phyloP scores from a whole-genome alignment of 2,329 filamentous ascomycete genomes.

The Lasiodiplodia hormozganensis region DNA sequence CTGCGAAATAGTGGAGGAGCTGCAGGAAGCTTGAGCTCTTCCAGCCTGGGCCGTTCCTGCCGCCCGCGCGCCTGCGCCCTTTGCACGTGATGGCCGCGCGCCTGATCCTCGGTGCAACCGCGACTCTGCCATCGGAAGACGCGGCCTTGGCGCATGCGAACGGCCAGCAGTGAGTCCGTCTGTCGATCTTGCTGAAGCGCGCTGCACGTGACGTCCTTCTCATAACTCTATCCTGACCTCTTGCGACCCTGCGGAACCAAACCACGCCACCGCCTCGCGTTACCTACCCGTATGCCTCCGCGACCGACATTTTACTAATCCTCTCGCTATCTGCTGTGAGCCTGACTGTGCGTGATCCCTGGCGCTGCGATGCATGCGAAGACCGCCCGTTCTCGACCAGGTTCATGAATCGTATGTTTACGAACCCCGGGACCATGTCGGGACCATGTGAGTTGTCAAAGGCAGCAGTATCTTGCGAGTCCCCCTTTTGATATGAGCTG shows the following conservation, averaged over 20 bases:
- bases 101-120: neutral
- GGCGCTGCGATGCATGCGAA: neutral
- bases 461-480: neutral
- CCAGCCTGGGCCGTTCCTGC: neutral
- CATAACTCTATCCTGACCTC: slow-evolving; percentile 21
- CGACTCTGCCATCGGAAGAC: neutral
- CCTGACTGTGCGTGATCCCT: neutral
- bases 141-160: neutral
- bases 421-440: neutral
- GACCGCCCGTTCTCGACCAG: neutral
- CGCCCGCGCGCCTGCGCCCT: neutral
- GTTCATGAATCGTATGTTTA: neutral
- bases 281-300: too few species aligned
- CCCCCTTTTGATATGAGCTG: neutral
- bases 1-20: neutral
- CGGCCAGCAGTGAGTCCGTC: neutral
- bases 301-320: too few species aligned
- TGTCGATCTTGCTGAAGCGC: neutral
- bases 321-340: too few species aligned
- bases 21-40: slow-evolving; percentile 4
- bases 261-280: neutral
- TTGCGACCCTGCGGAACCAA: neutral
- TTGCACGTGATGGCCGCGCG: slow-evolving; percentile 12
- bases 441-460: neutral
- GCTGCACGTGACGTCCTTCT: slow-evolving; percentile 11